Evolutionary conservation across 306 rosid genomes (phyloP).

Genomic region (Sophora flavescens): DNA sequence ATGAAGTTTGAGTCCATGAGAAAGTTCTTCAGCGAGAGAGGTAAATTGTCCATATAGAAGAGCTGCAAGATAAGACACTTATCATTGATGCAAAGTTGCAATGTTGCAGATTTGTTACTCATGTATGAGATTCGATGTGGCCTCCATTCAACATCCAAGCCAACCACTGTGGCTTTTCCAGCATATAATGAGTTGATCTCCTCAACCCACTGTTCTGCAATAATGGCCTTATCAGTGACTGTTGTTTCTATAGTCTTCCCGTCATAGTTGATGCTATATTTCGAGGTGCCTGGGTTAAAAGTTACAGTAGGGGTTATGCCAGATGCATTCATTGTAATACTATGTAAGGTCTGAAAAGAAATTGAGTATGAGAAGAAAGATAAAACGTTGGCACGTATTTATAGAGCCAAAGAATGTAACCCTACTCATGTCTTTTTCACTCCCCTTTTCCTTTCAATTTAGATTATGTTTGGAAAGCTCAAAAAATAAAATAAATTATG

Average conservation of each 20-base stretch:
- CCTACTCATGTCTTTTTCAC: too few relatives aligned
- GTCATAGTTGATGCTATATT: neutral
- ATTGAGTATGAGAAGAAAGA: too few relatives aligned
- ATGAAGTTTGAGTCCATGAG: conserved; percentile 11
- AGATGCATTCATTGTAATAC: too few relatives aligned
- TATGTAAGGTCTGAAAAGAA: too few relatives aligned
- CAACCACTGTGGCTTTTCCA: conserved; percentile 11
- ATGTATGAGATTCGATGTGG: neutral
- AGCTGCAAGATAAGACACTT: conserved; percentile 34
- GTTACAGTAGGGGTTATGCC: neutral
- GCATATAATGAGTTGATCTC: neutral
- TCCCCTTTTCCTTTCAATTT: too few relatives aligned
- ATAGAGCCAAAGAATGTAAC: too few relatives aligned
- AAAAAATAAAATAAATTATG: too few relatives aligned
- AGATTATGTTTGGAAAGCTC: too few relatives aligned
- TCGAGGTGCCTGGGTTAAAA: neutral
- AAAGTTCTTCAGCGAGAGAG: neutral
- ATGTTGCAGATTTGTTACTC: conserved; percentile 23
- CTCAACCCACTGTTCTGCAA: conserved; percentile 2
- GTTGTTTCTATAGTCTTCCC: conserved; percentile 21
- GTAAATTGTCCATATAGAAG: neutral
- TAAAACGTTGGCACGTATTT: too few relatives aligned
- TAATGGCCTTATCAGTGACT: neutral
- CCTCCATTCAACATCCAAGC: conserved; percentile 12
- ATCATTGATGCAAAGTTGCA: conserved; percentile 2